Evolutionary conservation across 345 rosid genomes (phyloP).

Genomic region (Moringa oleifera): DNA sequence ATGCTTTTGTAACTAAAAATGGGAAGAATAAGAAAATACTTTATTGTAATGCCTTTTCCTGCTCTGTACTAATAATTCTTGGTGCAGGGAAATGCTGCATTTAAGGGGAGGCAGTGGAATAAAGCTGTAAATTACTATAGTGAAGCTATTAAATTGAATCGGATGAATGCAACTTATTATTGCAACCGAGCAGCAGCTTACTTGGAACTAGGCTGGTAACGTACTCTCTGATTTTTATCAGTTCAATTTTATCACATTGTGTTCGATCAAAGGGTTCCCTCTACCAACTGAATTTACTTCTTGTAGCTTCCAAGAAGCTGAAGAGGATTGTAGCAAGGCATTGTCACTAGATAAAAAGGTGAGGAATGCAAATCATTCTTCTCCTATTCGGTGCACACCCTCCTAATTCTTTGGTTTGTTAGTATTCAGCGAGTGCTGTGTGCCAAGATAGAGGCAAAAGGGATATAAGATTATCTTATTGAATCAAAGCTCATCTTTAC

Average conservation of each 20-base stretch:
- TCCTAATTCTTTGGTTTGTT: not conserved
- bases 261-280: not conserved
- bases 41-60: not conserved
- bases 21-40: too few species aligned
- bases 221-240: not conserved
- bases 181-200: conserved; percentile 88
- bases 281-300: conserved; percentile 5
- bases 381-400: not conserved
- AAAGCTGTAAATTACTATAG: conserved; percentile 73
- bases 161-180: conserved; percentile 61
- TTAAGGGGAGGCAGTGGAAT: conserved; percentile 75
- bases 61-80: conserved; percentile 11
- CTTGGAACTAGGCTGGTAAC: conserved; percentile 73
- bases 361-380: not conserved
- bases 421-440: too few species aligned
- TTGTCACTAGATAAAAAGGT: conserved; percentile 87
- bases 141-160: conserved; percentile 85
- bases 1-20: too few species aligned
- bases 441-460: too few species aligned
- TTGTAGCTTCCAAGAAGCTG: conserved; percentile 85
- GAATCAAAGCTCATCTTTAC: too few species aligned
- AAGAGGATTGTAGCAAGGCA: conserved; percentile 78
- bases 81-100: conserved; percentile 88
- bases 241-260: conserved; percentile 7
- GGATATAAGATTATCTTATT: too few species aligned